These are phyloP conservation scores for Ganoderma lucidum DNA, from an alignment of 1,284 basidiomycete species.

Conservation along the genomic window DNA sequence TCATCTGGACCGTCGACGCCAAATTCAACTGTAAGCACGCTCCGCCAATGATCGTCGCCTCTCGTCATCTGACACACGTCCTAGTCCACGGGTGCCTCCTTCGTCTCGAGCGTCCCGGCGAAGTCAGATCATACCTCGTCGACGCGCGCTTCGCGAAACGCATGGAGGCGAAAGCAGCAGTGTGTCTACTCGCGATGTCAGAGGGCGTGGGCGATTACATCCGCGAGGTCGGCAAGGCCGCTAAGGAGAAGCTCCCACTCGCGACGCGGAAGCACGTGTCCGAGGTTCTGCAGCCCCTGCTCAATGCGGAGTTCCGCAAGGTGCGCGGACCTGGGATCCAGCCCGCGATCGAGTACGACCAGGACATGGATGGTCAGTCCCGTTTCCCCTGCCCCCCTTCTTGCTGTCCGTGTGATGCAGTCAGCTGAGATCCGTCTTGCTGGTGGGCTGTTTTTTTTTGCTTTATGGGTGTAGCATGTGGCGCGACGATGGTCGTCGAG, in stretches of 20 bases:
- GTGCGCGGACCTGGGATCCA: conserved; percentile 45
- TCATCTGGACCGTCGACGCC: conserved; percentile 53
- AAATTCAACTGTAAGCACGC: conserved; percentile 51
- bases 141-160: conserved; percentile 65
- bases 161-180: conserved; percentile 69
- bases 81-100: conserved; percentile 69
- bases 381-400: background rate
- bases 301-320: conserved; percentile 54
- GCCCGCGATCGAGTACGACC: conserved; percentile 49
- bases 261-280: conserved; percentile 51
- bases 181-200: conserved; percentile 66
- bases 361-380: conserved; percentile 56
- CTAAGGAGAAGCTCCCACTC: conserved; percentile 54
- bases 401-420: background rate
- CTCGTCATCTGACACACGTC: conserved; percentile 12
- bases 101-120: conserved; percentile 58
- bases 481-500: conserved; percentile 57
- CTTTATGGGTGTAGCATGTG: conserved; percentile 52
- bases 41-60: conserved; percentile 1
- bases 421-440: conserved; percentile 16
- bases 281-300: conserved; percentile 51
- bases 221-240: conserved; percentile 48
- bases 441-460: background rate
- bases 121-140: conserved; percentile 62
- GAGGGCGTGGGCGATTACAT: conserved; percentile 65